These are phyloP conservation scores for Ganoderma lingzhi DNA, from an alignment of 1,284 basidiomycete genomes.

Conservation along the genomic window DNA sequence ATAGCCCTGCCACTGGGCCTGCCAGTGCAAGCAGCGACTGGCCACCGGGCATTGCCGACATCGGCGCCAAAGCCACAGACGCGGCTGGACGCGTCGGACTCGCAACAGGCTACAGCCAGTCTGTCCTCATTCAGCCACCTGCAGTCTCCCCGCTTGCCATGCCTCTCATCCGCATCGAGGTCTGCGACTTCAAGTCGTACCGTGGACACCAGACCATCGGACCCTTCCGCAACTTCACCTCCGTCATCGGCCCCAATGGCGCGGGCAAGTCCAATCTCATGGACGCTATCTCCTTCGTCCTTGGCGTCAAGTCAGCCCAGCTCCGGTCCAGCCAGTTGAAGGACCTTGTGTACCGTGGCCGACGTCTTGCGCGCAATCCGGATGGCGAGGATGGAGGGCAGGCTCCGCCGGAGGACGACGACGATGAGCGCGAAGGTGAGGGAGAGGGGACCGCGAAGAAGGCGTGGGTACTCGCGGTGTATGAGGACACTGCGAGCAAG, in stretches of 20 bases:
- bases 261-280: constrained; percentile 99
- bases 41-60: too few species aligned
- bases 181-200: constrained; percentile 96
- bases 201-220: constrained; percentile 89
- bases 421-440: constrained; percentile 55
- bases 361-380: constrained; percentile 71
- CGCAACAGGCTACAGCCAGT: too few species aligned
- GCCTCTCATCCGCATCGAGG: constrained; percentile 83
- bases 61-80: too few species aligned
- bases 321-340: constrained; percentile 93
- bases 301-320: constrained; percentile 95
- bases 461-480: constrained; percentile 96
- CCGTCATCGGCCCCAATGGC: constrained; percentile 98
- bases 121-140: too few species aligned
- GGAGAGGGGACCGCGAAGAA: constrained; percentile 88
- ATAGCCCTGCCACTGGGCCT: too few species aligned
- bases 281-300: constrained; percentile 99
- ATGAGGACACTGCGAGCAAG: constrained; percentile 77
- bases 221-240: constrained; percentile 93
- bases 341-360: constrained; percentile 94
- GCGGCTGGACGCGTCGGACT: too few species aligned
- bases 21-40: too few species aligned
- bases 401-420: constrained; percentile 53
- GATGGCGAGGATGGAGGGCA: constrained; percentile 59
- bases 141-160: constrained; percentile 44